Base-by-base conservation (phyloP, 495 filamentous ascomycete genomes). In the Aspergillus olivimuriae region DNA sequence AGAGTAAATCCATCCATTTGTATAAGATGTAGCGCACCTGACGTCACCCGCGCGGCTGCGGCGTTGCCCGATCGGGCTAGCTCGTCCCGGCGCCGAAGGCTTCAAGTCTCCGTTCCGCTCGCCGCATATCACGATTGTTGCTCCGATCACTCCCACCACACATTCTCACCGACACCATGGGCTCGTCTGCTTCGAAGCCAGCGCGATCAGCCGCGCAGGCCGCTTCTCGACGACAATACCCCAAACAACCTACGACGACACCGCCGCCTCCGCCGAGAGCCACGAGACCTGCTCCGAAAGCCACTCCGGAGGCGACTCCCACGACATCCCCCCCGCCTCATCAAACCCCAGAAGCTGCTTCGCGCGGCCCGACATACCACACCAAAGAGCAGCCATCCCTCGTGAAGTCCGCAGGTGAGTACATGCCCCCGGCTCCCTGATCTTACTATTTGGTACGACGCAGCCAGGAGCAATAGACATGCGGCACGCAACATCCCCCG, bases 151-250 rank as follows among this genome's bases (percentile, higher is more conserved):
- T 41, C n/a, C n/a, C 7, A 17, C 12, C 18, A 26, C n/a, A 19
- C 15, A 33, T 16, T 14, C 28, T 7, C 20, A 39, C 3, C 14
- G 10, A 19, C 33, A 14, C 39, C 51, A 86, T 86, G 82, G 82
- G 82, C 18, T 72, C 77, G 2, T 72, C 76, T 12, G 54, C 75
- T 24, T 86, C 82, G 4, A 86, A 85, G 62, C 77, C 74, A 20
- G 75, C 68, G 4, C 65, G 66, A 17, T 70, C 77, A 12, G 76
- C 79, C 39, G 71, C 72, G 2, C 55, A 64, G n/a, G 61, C 70
- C 20, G 72, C 70, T 24, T 57, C 72, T 15, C 67, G 75, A 39
- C 71, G 74, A 12, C 71, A 79, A 53, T 83, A 81, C 52, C 78
- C 79, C 4, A 72, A 73, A 41, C 60, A 71, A 33, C 51, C 72